These are phyloP conservation scores for Candida glucosophila DNA, from an alignment of 1,139 yeast species.

Conservation along the genomic window DNA sequence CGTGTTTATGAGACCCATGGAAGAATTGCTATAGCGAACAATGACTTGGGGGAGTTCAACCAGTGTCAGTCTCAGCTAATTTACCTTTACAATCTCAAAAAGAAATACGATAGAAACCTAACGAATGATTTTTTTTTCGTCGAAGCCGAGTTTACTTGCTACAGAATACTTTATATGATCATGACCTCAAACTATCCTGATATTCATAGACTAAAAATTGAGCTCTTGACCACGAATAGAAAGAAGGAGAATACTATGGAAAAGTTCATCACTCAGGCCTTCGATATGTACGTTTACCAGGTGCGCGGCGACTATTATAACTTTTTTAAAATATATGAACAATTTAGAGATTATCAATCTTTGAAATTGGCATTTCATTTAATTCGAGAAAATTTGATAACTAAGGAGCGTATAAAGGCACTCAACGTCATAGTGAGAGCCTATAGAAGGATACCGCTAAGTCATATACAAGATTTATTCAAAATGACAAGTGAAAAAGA, in stretches of 20 bases:
- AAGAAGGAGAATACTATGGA: constrained; percentile 12
- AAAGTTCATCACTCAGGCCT: constrained; percentile 15
- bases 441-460: constrained; percentile 46
- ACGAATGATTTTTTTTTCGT: constrained; percentile 9
- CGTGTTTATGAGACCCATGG: constrained; percentile 82
- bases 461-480: constrained; percentile 39
- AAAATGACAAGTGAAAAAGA: constrained; percentile 24
- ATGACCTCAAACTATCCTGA: constrained; percentile 63
- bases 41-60: constrained; percentile 88
- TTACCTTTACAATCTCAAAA: constrained; percentile 40
- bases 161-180: constrained; percentile 68
- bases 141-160: constrained; percentile 59
- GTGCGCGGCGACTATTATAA: constrained; percentile 41
- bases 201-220: constrained; percentile 27
- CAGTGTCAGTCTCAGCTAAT: constrained; percentile 85
- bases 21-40: constrained; percentile 71
- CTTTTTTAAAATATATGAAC: constrained; percentile 37
- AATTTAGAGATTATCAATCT: constrained; percentile 9
- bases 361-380: constrained; percentile 18
- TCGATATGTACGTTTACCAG: constrained; percentile 14
- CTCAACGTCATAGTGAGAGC: constrained; percentile 51
- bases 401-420: constrained; percentile 53
- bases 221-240: constrained; percentile 4
- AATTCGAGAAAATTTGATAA: constrained; percentile 34
- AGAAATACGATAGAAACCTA: constrained; percentile 6